Evolutionary conservation across 208 protist genomes (phyloP), one percentile per base, ranked within the genome.

Genomic region (Trypanosoma caninum): DNA sequence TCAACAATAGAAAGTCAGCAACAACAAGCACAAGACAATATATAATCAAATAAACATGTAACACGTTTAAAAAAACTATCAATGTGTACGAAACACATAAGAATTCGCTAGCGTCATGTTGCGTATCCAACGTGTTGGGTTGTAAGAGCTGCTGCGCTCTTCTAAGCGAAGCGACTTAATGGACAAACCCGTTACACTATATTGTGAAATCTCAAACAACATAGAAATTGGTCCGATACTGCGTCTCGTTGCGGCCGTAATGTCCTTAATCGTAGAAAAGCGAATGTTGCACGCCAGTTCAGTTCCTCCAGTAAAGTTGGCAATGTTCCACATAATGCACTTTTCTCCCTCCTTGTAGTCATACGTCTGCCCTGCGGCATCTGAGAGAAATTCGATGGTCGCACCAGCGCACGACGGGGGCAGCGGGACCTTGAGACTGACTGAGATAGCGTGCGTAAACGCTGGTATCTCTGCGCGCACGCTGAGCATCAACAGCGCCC

Each of bases 171-270:
- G 76, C 25, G 78, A 78, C 30, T 73, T 59, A 14, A 93, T 63
- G 13, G 60, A 37, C 4, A 88, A 25, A 22, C 74, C 80, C 9
- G 75, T 80, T 37, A 83, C 47, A 60, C 65, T 80, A 48, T 83
- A 74, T 52, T 96, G 95, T 16, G 93, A 93, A 22, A 98, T 83
- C 67, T 97, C 94, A 78, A 97, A 97, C n/a, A 76, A 74, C 71
- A 97, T 75, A 10, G 75, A 69, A 27, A 94, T 80, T 4, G 87
- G 91, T 5, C 88, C 82, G 27, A 94, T 62, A 35, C 89, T 68
- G 27, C 82, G 73, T 23, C 75, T 59, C 50, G 81, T 74, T 27
- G 58, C 65, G 6, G 66, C 53, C 3, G 57, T 89, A 37, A 78
- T 78, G 7, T 71, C 66, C 23, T 55, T 55, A 13, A 59, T 27